Conservation (phyloP, 2,329 filamentous ascomycete genomes). For the Hypoxylon sp. region DNA sequence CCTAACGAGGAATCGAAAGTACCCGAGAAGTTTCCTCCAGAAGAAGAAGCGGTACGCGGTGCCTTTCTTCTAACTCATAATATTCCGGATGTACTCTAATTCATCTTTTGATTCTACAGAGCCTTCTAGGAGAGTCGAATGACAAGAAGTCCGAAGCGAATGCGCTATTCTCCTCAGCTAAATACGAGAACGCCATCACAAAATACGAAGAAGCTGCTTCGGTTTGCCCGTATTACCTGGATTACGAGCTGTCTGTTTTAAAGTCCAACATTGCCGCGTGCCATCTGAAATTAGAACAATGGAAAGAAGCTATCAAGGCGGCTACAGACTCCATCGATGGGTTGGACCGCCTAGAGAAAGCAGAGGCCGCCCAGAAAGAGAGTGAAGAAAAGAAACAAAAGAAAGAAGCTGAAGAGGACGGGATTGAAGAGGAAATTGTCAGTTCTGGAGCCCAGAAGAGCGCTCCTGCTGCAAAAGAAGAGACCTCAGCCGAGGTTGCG, state of each 20-base stretch:
- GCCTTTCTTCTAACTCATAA: constrained; percentile 7
- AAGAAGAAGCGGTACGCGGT: constrained; percentile 69
- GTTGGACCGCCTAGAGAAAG: constrained; percentile 72
- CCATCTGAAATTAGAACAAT: constrained; percentile 85
- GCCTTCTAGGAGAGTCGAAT: constrained; percentile 79
- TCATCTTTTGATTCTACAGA: constrained; percentile 58
- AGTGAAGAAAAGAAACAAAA: constrained; percentile 63
- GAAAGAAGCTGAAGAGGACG: constrained; percentile 60
- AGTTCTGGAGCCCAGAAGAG: constrained; percentile 70
- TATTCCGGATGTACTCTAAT: constrained; percentile 15
- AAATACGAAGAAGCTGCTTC: constrained; percentile 86
- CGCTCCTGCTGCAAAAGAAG: constrained; percentile 57
- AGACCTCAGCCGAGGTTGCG: constrained; percentile 51
- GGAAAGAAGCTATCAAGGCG: constrained; percentile 83
- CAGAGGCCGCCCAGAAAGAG: constrained; percentile 52
- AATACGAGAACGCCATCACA: constrained; percentile 83
- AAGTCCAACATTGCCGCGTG: constrained; percentile 92
- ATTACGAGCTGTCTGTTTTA: constrained; percentile 90
- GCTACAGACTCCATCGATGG: constrained; percentile 81
- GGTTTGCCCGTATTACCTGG: constrained; percentile 85
- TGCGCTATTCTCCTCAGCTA: constrained; percentile 78
- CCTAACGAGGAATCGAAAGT: constrained; percentile 52
- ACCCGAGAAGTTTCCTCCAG: constrained; percentile 63
- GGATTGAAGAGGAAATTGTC: constrained; percentile 71
- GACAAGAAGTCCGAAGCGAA: constrained; percentile 83